A percentile compares a stretch with the other conserved stretches of the same genome.
These are phyloP conservation scores for Lactarius sanguifluus DNA, from an alignment of 768 basidiomycete genomes.

Conservation along the genomic window DNA sequence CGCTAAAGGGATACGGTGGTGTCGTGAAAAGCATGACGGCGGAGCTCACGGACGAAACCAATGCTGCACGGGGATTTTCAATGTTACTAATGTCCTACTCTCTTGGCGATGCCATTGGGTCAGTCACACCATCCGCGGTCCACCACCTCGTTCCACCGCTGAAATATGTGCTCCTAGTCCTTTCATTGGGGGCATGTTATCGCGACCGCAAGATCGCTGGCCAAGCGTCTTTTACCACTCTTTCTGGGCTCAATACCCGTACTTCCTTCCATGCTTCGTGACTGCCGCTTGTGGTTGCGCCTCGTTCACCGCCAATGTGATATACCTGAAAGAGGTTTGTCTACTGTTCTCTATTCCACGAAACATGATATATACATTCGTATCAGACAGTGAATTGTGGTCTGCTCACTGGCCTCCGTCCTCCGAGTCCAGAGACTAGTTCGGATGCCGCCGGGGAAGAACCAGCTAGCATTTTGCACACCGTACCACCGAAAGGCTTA, in stretches of 20 bases:
- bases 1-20: neutral
- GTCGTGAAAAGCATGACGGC: neutral
- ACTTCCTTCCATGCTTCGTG: conserved; percentile 30
- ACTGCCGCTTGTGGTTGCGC: neutral
- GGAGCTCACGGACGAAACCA: neutral
- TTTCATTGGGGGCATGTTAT: conserved; percentile 29
- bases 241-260: conserved; percentile 32
- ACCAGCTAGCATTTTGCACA: neutral
- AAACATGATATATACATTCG: neutral
- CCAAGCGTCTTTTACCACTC: conserved; percentile 20
- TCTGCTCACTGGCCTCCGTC: neutral
- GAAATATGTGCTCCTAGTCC: conserved; percentile 18
- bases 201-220: conserved; percentile 30
- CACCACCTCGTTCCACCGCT: too few relatives aligned
- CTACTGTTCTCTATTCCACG: neutral
- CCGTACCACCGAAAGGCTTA: neutral
- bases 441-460: neutral
- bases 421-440: neutral
- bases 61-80: neutral
- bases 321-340: conserved; percentile 13
- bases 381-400: neutral
- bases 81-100: neutral
- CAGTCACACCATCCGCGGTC: neutral
- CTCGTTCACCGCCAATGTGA: neutral
- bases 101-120: conserved; percentile 19